Conservation (phyloP, 805 yeast genomes). For the Ogataea philodendri region DNA sequence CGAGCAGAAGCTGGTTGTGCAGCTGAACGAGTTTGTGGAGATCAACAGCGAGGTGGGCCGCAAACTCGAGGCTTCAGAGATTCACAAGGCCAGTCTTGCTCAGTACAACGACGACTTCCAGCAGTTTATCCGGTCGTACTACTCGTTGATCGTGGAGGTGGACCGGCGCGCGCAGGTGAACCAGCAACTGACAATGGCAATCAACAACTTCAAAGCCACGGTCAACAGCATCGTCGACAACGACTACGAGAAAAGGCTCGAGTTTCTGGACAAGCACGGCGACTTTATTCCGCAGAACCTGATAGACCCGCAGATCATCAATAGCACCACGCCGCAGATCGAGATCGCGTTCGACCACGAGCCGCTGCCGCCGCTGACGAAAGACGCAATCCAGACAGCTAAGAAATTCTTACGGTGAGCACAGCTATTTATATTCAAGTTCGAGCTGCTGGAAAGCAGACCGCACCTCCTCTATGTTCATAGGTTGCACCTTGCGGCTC, state of each 20-base stretch:
- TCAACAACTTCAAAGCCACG: slow-evolving; percentile 41
- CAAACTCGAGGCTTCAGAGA: slow-evolving; percentile 15
- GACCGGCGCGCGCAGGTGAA: slow-evolving; percentile 47
- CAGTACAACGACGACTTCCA: slow-evolving; percentile 44
- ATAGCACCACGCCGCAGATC: slow-evolving; percentile 24
- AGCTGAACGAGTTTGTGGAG: slow-evolving; percentile 19
- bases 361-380: slow-evolving; percentile 21
- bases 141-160: slow-evolving; percentile 50
- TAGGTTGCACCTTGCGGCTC: slow-evolving; percentile 42
- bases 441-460: slow-evolving; percentile 55
- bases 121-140: slow-evolving; percentile 51
- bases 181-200: slow-evolving; percentile 37
- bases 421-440: slow-evolving; percentile 39
- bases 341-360: slow-evolving; percentile 25
- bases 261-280: slow-evolving; percentile 48
- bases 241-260: slow-evolving; percentile 43
- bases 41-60: slow-evolving; percentile 14
- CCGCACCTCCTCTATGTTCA: slow-evolving; percentile 52
- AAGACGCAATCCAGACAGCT: slow-evolving; percentile 22
- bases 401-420: slow-evolving; percentile 12
- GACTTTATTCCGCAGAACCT: slow-evolving; percentile 51
- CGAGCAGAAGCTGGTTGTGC: slow-evolving; percentile 26
- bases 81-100: slow-evolving; percentile 16
- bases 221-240: slow-evolving; percentile 39
- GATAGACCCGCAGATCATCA: slow-evolving; percentile 25